These are phyloP conservation scores for Eutrema japonicum DNA, from an alignment of 345 rosid genomes.

Conservation along the genomic window DNA sequence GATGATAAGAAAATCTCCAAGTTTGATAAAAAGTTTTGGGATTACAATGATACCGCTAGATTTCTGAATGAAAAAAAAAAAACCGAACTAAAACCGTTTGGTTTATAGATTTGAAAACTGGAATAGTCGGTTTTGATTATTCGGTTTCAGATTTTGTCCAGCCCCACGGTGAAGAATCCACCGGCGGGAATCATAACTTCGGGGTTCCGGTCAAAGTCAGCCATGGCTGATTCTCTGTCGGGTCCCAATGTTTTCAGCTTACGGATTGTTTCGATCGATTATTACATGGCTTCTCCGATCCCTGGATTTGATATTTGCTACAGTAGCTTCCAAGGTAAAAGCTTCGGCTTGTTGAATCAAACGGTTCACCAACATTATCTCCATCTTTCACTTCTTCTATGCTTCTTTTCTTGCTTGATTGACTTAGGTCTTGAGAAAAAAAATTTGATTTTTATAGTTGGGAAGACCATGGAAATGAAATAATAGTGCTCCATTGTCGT, in stretches of 20 bases:
- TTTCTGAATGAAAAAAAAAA: too few relatives aligned
- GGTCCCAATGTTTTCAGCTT: conserved; percentile 64
- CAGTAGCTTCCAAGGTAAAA: conserved; percentile 80
- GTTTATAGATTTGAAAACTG: too few relatives aligned
- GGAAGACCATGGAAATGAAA: neutral
- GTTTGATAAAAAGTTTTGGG: too few relatives aligned
- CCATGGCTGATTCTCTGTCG: conserved; percentile 59
- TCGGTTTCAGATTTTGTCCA: too few relatives aligned
- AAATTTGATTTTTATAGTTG: neutral
- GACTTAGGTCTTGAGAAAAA: neutral
- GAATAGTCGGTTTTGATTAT: too few relatives aligned
- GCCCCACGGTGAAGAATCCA: neutral
- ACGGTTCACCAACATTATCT: neutral
- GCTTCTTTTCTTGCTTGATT: neutral
- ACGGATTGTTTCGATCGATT: conserved; percentile 81
- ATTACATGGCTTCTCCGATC: conserved; percentile 84
- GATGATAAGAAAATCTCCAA: too few relatives aligned
- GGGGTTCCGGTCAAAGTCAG: conserved; percentile 18
- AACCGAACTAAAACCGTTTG: too few relatives aligned
- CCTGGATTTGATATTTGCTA: conserved; percentile 73
- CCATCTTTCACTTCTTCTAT: neutral
- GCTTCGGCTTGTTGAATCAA: neutral
- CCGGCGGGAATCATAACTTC: conserved; percentile 1
- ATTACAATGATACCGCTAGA: too few relatives aligned
- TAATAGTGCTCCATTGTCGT: neutral